Evolutionary conservation across 1,284 basidiomycete genomes (phyloP).

Genomic region (Cutaneotrichosporon spelunceum): DNA sequence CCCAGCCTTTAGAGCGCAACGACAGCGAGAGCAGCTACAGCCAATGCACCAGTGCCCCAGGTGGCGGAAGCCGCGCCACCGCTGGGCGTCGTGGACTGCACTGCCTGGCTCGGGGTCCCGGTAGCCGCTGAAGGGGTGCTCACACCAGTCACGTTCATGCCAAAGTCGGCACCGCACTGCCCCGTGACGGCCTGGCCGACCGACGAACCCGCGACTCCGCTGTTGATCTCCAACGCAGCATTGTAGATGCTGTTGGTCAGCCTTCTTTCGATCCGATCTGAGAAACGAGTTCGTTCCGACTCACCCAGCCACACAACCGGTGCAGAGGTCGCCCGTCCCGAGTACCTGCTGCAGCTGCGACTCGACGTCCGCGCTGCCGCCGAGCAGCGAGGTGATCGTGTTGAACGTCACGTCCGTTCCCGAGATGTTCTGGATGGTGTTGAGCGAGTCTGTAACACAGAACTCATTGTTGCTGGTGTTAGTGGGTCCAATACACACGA

Average conservation of each 20-base stretch:
- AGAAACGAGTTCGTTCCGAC: not conserved
- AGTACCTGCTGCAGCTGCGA: slow-evolving; percentile 24
- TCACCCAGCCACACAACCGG: slow-evolving; percentile 34
- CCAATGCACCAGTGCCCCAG: not conserved
- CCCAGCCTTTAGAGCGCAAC: not conserved
- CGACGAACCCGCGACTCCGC: slow-evolving; percentile 28
- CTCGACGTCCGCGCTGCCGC: slow-evolving; percentile 19
- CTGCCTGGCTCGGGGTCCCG: not conserved
- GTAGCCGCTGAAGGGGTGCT: not conserved
- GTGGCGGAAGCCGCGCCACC: not conserved
- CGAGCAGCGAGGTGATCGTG: slow-evolving; percentile 33
- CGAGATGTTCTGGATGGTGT: slow-evolving; percentile 36
- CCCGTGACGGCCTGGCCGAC: slow-evolving; percentile 31
- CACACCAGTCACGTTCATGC: not conserved
- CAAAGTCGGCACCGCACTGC: slow-evolving; percentile 42
- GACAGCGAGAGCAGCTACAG: not conserved
- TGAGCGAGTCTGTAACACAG: slow-evolving; percentile 41
- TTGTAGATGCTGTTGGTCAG: slow-evolving; percentile 37
- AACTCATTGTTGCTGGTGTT: slow-evolving; percentile 35
- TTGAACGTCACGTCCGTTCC: slow-evolving; percentile 28
- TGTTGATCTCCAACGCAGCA: slow-evolving; percentile 36
- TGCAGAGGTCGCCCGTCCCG: slow-evolving; percentile 39
- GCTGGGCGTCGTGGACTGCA: not conserved
- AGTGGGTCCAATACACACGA: not conserved
- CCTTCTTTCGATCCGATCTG: not conserved